Conservation (phyloP, 2,329 filamentous ascomycete genomes). For the Cercospora janseana region DNA sequence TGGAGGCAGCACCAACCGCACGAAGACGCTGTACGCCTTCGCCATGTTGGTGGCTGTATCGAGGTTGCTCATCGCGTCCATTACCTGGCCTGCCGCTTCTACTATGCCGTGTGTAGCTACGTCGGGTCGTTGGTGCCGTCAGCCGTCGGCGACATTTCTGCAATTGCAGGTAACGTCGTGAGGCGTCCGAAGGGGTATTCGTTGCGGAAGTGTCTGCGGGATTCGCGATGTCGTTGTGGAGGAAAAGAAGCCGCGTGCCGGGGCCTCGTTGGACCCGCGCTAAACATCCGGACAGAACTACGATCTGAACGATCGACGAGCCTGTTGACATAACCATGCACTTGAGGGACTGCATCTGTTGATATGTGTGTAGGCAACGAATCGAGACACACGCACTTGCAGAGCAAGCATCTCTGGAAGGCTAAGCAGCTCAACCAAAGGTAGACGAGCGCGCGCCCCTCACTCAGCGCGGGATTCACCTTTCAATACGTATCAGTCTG, state of each 20-base stretch:
- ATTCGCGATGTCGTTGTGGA: not conserved
- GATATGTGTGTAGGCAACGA: too few relatives aligned
- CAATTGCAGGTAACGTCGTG: not conserved
- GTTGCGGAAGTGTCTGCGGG: not conserved
- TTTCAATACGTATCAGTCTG: too few relatives aligned
- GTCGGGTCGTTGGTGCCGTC: not conserved
- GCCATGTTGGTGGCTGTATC: constrained; percentile 17
- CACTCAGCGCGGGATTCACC: too few relatives aligned
- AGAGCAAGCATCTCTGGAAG: not conserved
- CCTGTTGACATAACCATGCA: not conserved
- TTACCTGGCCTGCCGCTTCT: not conserved
- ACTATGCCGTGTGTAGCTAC: not conserved
- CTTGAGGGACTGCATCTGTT: too few relatives aligned
- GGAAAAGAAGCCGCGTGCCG: constrained; percentile 4
- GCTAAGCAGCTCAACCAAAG: not conserved
- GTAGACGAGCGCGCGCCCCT: too few relatives aligned
- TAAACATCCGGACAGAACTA: constrained; percentile 1
- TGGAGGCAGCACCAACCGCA: constrained; percentile 48
- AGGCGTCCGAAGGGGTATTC: not conserved
- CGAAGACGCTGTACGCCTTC: constrained; percentile 44
- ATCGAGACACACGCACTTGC: too few relatives aligned
- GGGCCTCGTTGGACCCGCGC: not conserved
- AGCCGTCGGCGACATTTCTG: not conserved
- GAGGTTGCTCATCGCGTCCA: constrained; percentile 1
- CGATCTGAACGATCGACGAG: constrained; percentile 5